phyloP scores from a whole-genome alignment of 2,329 filamentous ascomycete genomes.

The Trichoderma aggressivum region DNA sequence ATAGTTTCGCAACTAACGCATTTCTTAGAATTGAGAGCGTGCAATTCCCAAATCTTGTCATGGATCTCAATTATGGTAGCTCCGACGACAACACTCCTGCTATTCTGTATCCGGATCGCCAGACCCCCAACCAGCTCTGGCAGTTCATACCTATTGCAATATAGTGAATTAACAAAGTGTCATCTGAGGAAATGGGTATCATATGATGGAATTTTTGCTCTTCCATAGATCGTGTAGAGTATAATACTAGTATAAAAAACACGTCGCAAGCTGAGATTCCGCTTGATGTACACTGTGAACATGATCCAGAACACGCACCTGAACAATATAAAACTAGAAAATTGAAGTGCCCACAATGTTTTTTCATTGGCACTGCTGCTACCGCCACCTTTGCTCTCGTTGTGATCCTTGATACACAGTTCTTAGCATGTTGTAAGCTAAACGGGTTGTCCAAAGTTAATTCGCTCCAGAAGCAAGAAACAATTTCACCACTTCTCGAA shows the following conservation, averaged over 20 bases:
- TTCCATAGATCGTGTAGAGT: not conserved
- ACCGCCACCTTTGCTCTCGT: no score
- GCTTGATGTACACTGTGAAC: no score
- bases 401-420: no score
- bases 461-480: no score
- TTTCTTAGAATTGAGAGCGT: conserved; percentile 1
- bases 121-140: not conserved
- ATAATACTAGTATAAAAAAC: not conserved
- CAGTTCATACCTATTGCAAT: not conserved
- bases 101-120: conserved; percentile 1
- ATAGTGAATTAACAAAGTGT: not conserved
- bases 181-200: not conserved
- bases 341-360: no score
- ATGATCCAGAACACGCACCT: no score
- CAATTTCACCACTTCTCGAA: no score
- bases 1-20: not conserved
- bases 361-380: no score
- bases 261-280: not conserved
- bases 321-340: no score
- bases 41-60: not conserved
- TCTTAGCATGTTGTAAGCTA: no score
- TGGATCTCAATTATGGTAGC: not conserved
- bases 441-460: no score
- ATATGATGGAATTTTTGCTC: not conserved
- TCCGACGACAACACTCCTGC: not conserved